Conservation (phyloP, 2,329 filamentous ascomycete species). For the Cordyceps farinosa region DNA sequence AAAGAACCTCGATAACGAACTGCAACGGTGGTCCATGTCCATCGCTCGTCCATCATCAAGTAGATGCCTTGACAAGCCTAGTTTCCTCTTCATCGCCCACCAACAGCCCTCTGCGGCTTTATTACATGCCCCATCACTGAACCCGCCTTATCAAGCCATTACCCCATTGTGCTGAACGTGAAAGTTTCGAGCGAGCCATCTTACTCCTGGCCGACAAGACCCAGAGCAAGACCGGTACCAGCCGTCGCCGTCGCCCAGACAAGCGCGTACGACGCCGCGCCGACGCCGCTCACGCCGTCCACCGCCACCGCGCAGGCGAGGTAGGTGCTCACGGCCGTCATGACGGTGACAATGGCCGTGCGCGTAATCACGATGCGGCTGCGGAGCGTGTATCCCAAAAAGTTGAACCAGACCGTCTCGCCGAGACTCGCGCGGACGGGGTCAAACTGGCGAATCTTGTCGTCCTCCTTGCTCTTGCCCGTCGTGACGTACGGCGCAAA, state of each 20-base stretch:
- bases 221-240: slow-evolving; percentile 55
- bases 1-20: neutral
- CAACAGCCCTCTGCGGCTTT: too few relatives aligned
- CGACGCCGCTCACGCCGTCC: slow-evolving; percentile 63
- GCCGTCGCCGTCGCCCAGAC: slow-evolving; percentile 69
- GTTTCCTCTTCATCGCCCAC: neutral
- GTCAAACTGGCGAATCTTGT: slow-evolving; percentile 54
- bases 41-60: neutral
- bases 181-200: neutral
- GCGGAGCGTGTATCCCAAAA: slow-evolving; percentile 65
- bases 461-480: slow-evolving; percentile 46
- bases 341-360: slow-evolving; percentile 55
- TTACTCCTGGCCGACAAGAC: slow-evolving; percentile 46
- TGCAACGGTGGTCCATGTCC: neutral
- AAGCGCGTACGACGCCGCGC: slow-evolving; percentile 68
- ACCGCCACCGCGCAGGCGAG: slow-evolving; percentile 65
- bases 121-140: too few relatives aligned
- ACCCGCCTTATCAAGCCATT: too few relatives aligned
- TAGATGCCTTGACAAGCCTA: neutral
- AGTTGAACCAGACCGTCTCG: slow-evolving; percentile 68
- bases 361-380: slow-evolving; percentile 62
- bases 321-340: slow-evolving; percentile 58
- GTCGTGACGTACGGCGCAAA: slow-evolving; percentile 65
- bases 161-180: neutral
- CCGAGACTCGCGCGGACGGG: slow-evolving; percentile 60